Evolutionary conservation across 305 asterid genomes (phyloP), one percentile per base, ranked within the genome.

Genomic region (Rubia occidens): DNA sequence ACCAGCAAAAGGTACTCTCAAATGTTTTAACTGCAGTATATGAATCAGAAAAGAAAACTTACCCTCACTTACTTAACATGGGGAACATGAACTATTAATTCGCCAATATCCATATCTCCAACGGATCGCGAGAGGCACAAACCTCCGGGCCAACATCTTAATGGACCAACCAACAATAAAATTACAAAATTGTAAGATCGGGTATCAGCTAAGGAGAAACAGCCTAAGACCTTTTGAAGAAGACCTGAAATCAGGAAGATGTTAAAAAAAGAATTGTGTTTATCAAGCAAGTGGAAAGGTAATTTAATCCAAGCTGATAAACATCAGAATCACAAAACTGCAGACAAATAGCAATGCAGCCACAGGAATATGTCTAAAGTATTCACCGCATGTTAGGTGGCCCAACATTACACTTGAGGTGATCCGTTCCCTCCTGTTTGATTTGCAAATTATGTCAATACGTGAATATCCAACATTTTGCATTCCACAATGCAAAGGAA

Each of bases 71-170:
- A 97, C 89, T 94, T 94, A 71, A 95, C 99, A 71, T 89, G 78
- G 54, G 99, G 99, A 18, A 95, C 85, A n/a, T 98, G 97, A 82
- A 95, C 98, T 76, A 95, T 95, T 76, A 68, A 95, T 83, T 95
- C 99, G 11, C 99, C 99, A 68, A 91, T 96, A 82, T 95, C 99
- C 98, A 95, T 83, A 80, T 95, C 99, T 21, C 99, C 99, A 66
- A 95, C 87, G 75, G 99, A 95, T 74, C 99, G 89, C 3, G 99
- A 91, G 64, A 95, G 95, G 81, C 99, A 91, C 79, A 95, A 81
- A 6, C 99, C 99, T 71, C 97, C 99, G 35, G 99, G 99, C 99
- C 99, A 94, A 75, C 99, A 94, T 85, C 99, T 84, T 76, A 94
- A 72, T 13, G 99, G 99, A 75, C 99, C 99, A 79, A 94, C 86